These are phyloP conservation scores for Fusarium clavum DNA, from an alignment of 2,329 filamentous ascomycete genomes.

Conservation along the genomic window DNA sequence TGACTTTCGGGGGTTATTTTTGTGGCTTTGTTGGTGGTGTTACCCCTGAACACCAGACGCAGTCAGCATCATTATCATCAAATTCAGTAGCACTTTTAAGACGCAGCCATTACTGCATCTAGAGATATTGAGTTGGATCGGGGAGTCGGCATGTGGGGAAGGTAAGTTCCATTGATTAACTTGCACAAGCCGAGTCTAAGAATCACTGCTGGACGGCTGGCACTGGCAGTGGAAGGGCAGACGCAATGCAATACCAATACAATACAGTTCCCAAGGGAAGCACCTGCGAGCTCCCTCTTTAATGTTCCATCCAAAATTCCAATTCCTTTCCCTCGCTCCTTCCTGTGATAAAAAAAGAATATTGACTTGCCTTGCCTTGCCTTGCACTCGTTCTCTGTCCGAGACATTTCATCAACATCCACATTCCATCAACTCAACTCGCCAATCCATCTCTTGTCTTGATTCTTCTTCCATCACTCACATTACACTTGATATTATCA, in stretches of 20 bases:
- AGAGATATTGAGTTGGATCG: constrained; percentile 10
- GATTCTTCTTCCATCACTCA: neutral
- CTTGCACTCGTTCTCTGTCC: neutral
- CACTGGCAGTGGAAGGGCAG: neutral
- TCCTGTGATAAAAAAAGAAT: constrained; percentile 30
- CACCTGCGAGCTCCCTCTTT: constrained; percentile 9
- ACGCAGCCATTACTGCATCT: constrained; percentile 11
- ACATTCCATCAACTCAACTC: neutral
- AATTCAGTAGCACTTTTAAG: constrained; percentile 11
- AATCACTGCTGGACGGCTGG: neutral
- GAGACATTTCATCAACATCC: constrained; percentile 18
- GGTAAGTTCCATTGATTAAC: neutral
- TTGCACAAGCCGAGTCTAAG: neutral
- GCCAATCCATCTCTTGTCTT: neutral
- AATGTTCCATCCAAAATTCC: constrained; percentile 20
- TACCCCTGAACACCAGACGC: constrained; percentile 23
- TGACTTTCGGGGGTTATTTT: constrained; percentile 7
- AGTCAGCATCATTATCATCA: constrained; percentile 14
- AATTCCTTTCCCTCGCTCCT: constrained; percentile 11
- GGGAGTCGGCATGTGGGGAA: constrained; percentile 38
- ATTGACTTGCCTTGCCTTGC: constrained; percentile 1
- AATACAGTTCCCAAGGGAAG: neutral
- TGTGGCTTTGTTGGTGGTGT: constrained; percentile 9
- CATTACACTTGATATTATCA: neutral
- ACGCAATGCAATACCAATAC: neutral